Percentiles rank a stretch among this genome's conserved stretches.
phyloP scores from a whole-genome alignment of 1,139 yeast species.

The Pneumocystis canis region DNA sequence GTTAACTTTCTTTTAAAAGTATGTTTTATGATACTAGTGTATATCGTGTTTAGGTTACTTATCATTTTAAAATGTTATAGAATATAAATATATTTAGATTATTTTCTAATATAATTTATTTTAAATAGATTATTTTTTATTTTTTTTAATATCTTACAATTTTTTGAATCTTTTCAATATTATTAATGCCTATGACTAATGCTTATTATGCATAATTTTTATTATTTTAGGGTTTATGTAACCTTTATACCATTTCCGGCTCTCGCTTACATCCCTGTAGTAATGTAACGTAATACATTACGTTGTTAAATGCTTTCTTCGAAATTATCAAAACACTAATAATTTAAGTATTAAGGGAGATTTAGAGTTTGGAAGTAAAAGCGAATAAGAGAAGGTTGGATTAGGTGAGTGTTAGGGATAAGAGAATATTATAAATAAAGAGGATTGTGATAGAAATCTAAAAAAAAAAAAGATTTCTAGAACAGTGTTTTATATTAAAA shows the following conservation, averaged over 20 bases:
- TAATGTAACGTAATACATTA: neutral
- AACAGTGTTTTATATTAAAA: neutral
- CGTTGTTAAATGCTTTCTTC: neutral
- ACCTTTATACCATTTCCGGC: neutral
- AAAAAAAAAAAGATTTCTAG: neutral
- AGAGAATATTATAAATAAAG: neutral
- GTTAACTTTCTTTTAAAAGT: neutral
- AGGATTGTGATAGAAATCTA: neutral
- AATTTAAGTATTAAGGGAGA: neutral
- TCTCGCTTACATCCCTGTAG: neutral
- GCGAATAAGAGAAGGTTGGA: neutral
- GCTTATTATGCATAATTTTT: neutral
- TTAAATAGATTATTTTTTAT: neutral
- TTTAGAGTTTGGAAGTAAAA: neutral
- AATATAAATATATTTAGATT: neutral
- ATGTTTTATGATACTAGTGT: neutral
- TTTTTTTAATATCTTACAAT: neutral
- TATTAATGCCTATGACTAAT: neutral
- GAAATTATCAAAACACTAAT: neutral
- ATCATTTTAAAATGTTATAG: neutral
- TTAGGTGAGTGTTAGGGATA: neutral
- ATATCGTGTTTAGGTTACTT: neutral
- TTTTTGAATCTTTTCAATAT: neutral
- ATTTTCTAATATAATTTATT: neutral
- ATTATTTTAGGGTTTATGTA: neutral